Evolutionary conservation across 441 rosid genomes (phyloP).

Genomic region (Populus hybrid): DNA sequence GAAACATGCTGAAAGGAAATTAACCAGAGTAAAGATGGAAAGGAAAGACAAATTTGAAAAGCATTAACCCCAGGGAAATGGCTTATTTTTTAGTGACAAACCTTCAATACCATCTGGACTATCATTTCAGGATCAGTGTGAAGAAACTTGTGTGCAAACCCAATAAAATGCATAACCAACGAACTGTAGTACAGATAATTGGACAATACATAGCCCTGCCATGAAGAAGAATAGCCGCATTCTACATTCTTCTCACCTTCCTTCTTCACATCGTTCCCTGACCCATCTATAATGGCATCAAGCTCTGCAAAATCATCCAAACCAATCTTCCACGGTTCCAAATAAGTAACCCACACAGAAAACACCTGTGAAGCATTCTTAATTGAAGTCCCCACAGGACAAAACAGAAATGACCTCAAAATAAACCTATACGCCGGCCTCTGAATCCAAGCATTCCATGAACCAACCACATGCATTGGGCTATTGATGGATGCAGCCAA

Average conservation of each 20-base stretch:
- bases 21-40: background rate
- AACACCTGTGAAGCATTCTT: constrained; percentile 82
- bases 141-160: constrained; percentile 95
- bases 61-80: background rate
- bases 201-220: constrained; percentile 76
- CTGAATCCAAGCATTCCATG: constrained; percentile 68
- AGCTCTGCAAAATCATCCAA: constrained; percentile 61
- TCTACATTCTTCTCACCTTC: constrained; percentile 32
- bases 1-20: background rate
- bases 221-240: constrained; percentile 49
- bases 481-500: constrained; percentile 20
- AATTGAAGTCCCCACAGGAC: constrained; percentile 61
- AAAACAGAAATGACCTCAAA: constrained; percentile 75
- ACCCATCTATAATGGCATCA: constrained; percentile 43
- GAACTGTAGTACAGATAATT: constrained; percentile 86
- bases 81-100: constrained; percentile 29
- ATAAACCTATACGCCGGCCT: constrained; percentile 76
- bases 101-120: constrained; percentile 88
- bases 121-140: constrained; percentile 71
- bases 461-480: constrained; percentile 31
- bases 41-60: background rate
- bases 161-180: constrained; percentile 83
- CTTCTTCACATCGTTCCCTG: constrained; percentile 37
- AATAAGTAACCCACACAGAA: constrained; percentile 67
- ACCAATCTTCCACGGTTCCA: constrained; percentile 75